Evolutionary conservation across 2,329 filamentous ascomycete genomes (phyloP), one percentile per base, ranked within the genome.

Genomic region (Penicillium occitanis): DNA sequence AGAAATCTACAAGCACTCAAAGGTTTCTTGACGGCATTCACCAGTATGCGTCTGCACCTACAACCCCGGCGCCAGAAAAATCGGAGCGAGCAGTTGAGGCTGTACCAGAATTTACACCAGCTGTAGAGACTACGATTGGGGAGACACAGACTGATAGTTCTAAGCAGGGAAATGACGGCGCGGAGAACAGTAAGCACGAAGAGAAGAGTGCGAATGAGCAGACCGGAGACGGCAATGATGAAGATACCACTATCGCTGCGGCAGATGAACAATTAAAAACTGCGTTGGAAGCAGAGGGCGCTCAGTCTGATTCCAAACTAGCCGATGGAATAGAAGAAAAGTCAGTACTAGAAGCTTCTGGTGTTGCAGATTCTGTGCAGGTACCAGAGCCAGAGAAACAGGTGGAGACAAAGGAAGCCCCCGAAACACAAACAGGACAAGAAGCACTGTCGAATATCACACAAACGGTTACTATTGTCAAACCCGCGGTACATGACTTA

Each of bases 21-120:
- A 66, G 65, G 4, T 72, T 72, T 33, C 65, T 72, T 17, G 71
- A 72, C 66, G 71, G 70, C 17, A 73, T 71, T 50, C 70, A 72
- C 44, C 44, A 70, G 8, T 72, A 70, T 64, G 71, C 71, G 14
- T 70, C 71, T 55, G 67, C 69, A 63, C 64, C 68, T n/a, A 64
- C 51, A 42, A 63, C 44, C 17, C 61, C 60, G 14, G 65, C 55
- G 2, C 42, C 64, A 10, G 59, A 66, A 5, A 37, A 19, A 11
- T 7, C 33, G 1, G 25, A 28, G 14, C n/a, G 19, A 33, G 60
- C 48, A 40, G 13, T 17, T 7, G 17, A 63, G 8, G 44, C n/a
- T 19, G 30, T 28, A 22, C 35, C 50, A 37, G 55, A 40, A 10
- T 19, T 25, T 2, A 25, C 37, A 8, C 17, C 37, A 17, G 22